phyloP scores from a whole-genome alignment of 495 filamentous ascomycete species.

The Penicillium soppii region DNA sequence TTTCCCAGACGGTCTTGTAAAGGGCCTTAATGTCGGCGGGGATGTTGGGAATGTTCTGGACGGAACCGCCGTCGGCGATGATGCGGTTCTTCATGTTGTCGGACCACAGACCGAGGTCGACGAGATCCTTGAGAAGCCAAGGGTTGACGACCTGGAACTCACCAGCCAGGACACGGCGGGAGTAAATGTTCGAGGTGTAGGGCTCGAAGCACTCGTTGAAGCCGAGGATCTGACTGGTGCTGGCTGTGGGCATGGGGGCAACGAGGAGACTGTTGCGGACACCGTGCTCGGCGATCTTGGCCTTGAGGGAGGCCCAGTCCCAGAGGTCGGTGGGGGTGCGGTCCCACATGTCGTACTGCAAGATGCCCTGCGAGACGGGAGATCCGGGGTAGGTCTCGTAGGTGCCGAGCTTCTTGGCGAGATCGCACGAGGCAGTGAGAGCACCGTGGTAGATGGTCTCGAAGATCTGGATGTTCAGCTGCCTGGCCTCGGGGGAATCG shows the following conservation, averaged over 20 bases:
- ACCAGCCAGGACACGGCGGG: constrained; percentile 93
- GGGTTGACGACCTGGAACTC: constrained; percentile 99
- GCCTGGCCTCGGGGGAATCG: constrained; percentile 87
- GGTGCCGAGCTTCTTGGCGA: constrained; percentile 77
- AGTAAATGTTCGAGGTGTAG: constrained; percentile 99
- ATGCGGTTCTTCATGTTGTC: constrained; percentile 99
- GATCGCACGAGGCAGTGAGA: constrained; percentile 80
- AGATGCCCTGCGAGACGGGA: constrained; percentile 89
- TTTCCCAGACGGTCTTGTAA: constrained; percentile 99
- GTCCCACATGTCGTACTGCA: constrained; percentile 99
- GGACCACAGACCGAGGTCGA: constrained; percentile 97
- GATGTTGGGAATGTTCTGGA: constrained; percentile 95
- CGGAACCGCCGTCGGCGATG: constrained; percentile 92
- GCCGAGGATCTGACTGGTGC: constrained; percentile 92
- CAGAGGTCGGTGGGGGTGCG: constrained; percentile 89
- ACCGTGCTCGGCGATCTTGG: constrained; percentile 84
- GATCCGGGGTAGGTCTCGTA: constrained; percentile 93
- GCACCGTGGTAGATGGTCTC: constrained; percentile 99
- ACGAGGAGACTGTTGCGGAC: constrained; percentile 92
- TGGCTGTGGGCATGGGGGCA: constrained; percentile 96
- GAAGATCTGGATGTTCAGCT: constrained; percentile 97
- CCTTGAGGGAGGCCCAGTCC: constrained; percentile 93
- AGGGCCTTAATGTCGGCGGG: constrained; percentile 92
- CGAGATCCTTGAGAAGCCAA: constrained; percentile 96
- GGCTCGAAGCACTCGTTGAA: constrained; percentile 99